Evolutionary conservation across 2,329 filamentous ascomycete species (phyloP).

Genomic region (Ophiostoma piceae): DNA sequence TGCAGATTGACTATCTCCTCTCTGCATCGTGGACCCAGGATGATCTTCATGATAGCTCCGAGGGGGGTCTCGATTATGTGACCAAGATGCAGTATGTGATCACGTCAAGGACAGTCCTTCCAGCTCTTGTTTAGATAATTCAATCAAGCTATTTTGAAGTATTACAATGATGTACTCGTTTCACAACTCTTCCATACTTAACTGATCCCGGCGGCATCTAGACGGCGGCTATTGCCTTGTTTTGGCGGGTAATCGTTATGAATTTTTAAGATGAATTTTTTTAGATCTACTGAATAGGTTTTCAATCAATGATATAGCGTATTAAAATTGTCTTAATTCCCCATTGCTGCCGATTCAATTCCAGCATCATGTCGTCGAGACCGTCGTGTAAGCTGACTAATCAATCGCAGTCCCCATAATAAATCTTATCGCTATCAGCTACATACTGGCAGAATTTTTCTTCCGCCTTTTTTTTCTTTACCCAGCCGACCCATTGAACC

Average conservation of each 20-base stretch:
- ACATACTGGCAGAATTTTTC: conserved; percentile 26
- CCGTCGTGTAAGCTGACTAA: not conserved
- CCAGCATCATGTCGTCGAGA: not conserved
- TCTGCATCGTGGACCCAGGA: not conserved
- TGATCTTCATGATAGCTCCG: not conserved
- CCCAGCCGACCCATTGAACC: conserved; percentile 5
- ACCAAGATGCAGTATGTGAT: not conserved
- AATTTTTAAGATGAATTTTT: too few species aligned
- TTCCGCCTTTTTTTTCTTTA: conserved; percentile 27
- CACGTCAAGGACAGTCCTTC: not conserved
- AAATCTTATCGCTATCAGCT: conserved; percentile 17
- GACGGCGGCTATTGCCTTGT: not conserved
- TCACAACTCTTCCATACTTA: not conserved
- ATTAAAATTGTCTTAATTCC: too few species aligned
- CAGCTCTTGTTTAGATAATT: not conserved
- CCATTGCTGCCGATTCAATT: too few species aligned
- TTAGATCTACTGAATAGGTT: too few species aligned
- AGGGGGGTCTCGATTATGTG: not conserved
- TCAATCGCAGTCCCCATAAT: not conserved
- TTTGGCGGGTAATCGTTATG: not conserved
- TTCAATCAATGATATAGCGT: too few species aligned
- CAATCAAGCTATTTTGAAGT: too few species aligned
- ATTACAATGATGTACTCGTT: not conserved
- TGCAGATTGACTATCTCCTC: not conserved
- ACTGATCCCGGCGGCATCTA: not conserved